Conservation (phyloP, 75 land plant species). For the Picea sitchensis region DNA sequence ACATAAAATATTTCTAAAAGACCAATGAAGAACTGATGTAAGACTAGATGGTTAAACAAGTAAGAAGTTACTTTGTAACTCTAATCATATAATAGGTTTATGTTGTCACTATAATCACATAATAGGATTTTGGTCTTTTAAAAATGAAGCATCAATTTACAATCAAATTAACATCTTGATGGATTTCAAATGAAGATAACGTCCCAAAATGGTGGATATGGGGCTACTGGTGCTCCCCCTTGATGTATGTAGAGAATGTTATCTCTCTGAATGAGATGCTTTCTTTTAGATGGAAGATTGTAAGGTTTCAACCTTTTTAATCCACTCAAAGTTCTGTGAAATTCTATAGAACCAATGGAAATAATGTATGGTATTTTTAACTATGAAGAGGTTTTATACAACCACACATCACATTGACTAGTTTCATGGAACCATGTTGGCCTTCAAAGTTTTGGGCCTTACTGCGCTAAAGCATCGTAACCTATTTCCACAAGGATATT, state of each 20-base stretch:
- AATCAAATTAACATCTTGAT: neutral
- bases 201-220: constrained; percentile 73
- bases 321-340: neutral
- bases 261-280: constrained; percentile 52
- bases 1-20: neutral
- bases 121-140: no score
- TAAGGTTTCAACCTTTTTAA: neutral
- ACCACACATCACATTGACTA: neutral
- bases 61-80: no score
- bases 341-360: neutral
- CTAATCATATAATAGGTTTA: no score
- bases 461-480: constrained; percentile 34
- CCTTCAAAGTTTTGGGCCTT: constrained; percentile 52
- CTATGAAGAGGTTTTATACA: neutral
- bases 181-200: constrained; percentile 16
- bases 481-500: constrained; percentile 32
- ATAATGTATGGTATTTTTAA: no score
- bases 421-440: neutral
- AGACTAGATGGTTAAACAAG: neutral
- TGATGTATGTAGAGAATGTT: constrained; percentile 57
- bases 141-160: neutral
- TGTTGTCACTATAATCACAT: neutral
- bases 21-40: neutral
- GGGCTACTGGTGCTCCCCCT: constrained; percentile 75
- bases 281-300: constrained; percentile 57